Base-by-base conservation (phyloP, 1,284 basidiomycete species). In the Cutaneotrichosporon daszewskae region DNA sequence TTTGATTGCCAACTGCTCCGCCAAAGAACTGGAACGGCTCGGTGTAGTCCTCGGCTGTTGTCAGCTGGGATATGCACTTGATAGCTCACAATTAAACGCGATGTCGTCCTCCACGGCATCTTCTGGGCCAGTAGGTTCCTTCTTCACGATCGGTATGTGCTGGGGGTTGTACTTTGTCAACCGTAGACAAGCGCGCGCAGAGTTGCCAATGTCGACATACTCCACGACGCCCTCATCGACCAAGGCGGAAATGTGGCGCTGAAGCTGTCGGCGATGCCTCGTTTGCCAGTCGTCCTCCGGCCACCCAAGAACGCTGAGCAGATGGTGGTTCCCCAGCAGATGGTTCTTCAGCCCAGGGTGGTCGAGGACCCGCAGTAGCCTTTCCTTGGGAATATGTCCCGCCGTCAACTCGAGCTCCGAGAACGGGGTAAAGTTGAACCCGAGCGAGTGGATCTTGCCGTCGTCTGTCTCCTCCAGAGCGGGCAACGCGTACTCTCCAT, bases 121-220 rank as follows among this genome's bases (percentile, higher is more conserved):
- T n/a, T n/a, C n/a, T n/a, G n/a, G n/a, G n/a, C n/a, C n/a, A n/a
- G n/a, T n/a, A n/a, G n/a, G n/a, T n/a, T n/a, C n/a, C n/a, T n/a
- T n/a, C n/a, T n/a, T n/a, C n/a, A n/a, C n/a, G n/a, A n/a, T n/a
- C n/a, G n/a, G n/a, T n/a, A n/a, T n/a, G n/a, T n/a, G n/a, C 27
- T 62, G 54, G 7, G 62, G 58, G 43, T 63, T 62, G 52, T 61
- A 69, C 43, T 68, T 69, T 13, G 56, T 55, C 32, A 68, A 43
- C 10, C 66, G 58, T 3, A 67, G 47, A 45, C 64, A 66, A 7
- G 49, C 49, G 3, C 52, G 51, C 7, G 40, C 42, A 9, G 51
- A 44, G 14, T 54, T 52, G n/a, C 61, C 64, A 9, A 64, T 59
- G 20, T 48, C 47, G 18, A 69, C 45, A 5, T 48, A 49, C 45